Evolutionary conservation across 352 stramenopile species (phyloP).

Genomic region (Pythium rishiriense): DNA sequence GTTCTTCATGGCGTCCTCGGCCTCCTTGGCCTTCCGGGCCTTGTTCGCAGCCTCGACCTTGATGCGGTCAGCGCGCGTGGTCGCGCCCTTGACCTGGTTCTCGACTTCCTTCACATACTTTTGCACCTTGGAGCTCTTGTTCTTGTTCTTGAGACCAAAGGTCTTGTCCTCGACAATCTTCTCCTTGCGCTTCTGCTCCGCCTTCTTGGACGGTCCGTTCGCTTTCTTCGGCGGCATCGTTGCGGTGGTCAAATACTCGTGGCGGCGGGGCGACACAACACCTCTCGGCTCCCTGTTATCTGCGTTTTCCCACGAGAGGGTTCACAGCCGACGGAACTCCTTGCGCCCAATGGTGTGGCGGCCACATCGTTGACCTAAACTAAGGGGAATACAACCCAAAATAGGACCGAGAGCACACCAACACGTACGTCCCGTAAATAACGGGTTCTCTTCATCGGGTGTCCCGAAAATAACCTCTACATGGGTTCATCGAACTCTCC

Average conservation of each 20-base stretch:
- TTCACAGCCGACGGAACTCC: background rate
- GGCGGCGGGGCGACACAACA: background rate
- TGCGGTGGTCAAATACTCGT: conserved; percentile 3
- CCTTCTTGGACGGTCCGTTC: conserved; percentile 78
- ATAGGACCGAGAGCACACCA: conserved; percentile 7
- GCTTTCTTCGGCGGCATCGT: conserved; percentile 82
- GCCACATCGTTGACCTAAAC: conserved; percentile 1
- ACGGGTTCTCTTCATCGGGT: background rate
- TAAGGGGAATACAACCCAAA: conserved; percentile 17
- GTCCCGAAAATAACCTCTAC: background rate
- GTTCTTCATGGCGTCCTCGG: conserved; percentile 81
- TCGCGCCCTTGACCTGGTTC: conserved; percentile 87
- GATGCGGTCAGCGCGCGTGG: conserved; percentile 72
- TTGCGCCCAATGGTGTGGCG: conserved; percentile 20
- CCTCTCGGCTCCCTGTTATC: background rate
- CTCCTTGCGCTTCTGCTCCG: conserved; percentile 89
- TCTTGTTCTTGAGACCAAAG: conserved; percentile 99
- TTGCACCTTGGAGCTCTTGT: conserved; percentile 97
- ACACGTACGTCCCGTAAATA: conserved; percentile 15
- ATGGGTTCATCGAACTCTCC: background rate
- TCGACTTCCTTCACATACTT: conserved; percentile 91
- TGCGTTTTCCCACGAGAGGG: background rate
- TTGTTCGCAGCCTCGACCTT: conserved; percentile 74
- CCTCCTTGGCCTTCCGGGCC: conserved; percentile 86
- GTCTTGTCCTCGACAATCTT: conserved; percentile 98